Base-by-base conservation (phyloP, 2,329 filamentous ascomycete genomes). In the Fusarium vanettenii region DNA sequence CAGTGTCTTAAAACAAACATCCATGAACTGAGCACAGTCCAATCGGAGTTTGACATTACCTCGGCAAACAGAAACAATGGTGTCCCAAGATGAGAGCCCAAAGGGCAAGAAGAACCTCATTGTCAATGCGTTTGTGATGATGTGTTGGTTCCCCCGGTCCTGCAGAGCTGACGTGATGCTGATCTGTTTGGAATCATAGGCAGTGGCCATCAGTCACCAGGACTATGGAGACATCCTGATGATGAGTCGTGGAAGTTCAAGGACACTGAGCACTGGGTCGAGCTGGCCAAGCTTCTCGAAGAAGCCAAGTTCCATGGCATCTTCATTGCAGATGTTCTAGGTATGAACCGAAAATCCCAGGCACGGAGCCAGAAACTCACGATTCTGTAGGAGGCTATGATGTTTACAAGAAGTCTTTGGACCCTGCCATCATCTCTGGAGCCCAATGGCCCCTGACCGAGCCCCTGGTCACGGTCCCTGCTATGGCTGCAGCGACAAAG, bases 391-490 rank as follows among this genome's bases (percentile, higher is more conserved):
- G 90, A 18, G 91, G 91, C 4, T 93, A 94, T 77, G 92, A 94
- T 82, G 91, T 94, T 3, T 94, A 93, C 80, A 89, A 89, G 37
- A 91, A 89, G 69, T 84, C 83, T 0, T 84, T 93, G 4, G 87
- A 89, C 2, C 88, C 91, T 1, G 90, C 91, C 0, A 87, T 92
- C 29, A 82, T 86, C 7, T 90, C 91, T 0, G 92, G 91, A 0
- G 90, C 91, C 0, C 92, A 94, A 80, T 94, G 91, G 89, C 92
- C 92, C 0, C 90, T 93, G 20, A 93, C 93, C 29, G 92, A 94
- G 79, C 92, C 92, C 0, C 79, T 94, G 3, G 87, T 88, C 2
- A 87, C 91, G 1, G 86, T 94, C 1, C 87, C 92, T 2, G 92
- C 92, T 0, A 93, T 94, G 91, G 92, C 92, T 2, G 91, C 92